Conservation (phyloP, 495 filamentous ascomycete genomes). For the Margaritispora aquatica region DNA sequence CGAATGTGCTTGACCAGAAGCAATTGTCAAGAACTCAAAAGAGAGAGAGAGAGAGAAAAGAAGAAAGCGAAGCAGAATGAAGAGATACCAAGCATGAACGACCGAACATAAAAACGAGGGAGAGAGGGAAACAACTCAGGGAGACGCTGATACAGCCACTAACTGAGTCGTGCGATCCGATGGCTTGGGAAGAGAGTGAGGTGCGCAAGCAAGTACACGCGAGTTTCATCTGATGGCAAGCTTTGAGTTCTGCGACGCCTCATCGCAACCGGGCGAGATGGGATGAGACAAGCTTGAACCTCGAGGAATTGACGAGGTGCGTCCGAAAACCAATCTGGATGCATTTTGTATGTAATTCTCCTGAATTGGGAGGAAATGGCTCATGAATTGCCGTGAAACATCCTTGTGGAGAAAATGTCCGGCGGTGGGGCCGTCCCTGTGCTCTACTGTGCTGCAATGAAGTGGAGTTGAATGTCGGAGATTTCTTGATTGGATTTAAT, state of each 20-base stretch:
- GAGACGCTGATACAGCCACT: not conserved
- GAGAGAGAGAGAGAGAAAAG: too few relatives aligned
- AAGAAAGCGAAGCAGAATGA: slow-evolving; percentile 12
- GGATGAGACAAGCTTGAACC: not conserved
- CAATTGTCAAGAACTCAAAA: slow-evolving; percentile 10
- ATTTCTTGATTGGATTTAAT: too few relatives aligned
- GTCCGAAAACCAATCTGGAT: not conserved
- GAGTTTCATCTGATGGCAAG: slow-evolving; percentile 10
- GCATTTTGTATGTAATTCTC: too few relatives aligned
- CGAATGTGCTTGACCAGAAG: slow-evolving; percentile 24
- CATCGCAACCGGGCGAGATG: not conserved
- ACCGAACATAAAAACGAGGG: too few relatives aligned
- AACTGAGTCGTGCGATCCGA: not conserved
- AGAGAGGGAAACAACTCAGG: not conserved
- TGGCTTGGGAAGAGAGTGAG: not conserved
- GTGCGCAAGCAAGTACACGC: too few relatives aligned
- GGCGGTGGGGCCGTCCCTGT: not conserved
- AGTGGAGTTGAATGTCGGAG: too few relatives aligned
- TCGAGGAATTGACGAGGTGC: not conserved
- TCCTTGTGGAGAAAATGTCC: not conserved
- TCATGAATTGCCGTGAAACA: not conserved
- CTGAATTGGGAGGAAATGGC: not conserved
- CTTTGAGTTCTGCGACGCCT: not conserved
- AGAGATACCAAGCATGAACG: slow-evolving; percentile 7
- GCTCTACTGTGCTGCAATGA: too few relatives aligned